phyloP scores from a whole-genome alignment of 139 green algal genomes.

The Tetradesmus lagerheimii region DNA sequence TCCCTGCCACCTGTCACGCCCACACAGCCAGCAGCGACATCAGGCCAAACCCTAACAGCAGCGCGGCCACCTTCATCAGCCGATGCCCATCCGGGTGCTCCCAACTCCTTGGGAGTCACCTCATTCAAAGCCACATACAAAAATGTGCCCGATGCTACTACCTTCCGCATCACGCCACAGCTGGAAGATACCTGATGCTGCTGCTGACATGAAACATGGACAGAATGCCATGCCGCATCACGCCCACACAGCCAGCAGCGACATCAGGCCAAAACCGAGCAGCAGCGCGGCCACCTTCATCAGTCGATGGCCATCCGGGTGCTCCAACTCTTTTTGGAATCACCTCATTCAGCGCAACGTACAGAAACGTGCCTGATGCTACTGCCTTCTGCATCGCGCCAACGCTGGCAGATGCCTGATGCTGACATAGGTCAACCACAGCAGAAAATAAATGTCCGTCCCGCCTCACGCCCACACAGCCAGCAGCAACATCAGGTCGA shows the following conservation, averaged over 20 bases:
- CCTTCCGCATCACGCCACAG: no score
- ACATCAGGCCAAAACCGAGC: slow-evolving; percentile 80
- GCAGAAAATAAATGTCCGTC: no score
- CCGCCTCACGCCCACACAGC: slow-evolving; percentile 82
- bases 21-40: slow-evolving; percentile 88
- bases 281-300: slow-evolving; percentile 67
- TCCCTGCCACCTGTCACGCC: slow-evolving; percentile 71
- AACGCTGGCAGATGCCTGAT: no score
- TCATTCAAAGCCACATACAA: slow-evolving; percentile 90
- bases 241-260: slow-evolving; percentile 85
- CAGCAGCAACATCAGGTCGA: slow-evolving; percentile 81
- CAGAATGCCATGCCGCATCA: no score
- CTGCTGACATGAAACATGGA: slow-evolving; percentile 64
- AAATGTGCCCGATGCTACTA: no score
- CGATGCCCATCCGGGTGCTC: slow-evolving; percentile 47
- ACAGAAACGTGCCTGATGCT: slow-evolving; percentile 77
- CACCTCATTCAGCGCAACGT: slow-evolving; percentile 88
- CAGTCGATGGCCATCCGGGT: slow-evolving; percentile 44
- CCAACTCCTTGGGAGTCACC: slow-evolving; percentile 79
- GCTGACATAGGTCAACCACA: no score
- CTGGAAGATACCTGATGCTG: slow-evolving; percentile 85
- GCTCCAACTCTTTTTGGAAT: slow-evolving; percentile 74
- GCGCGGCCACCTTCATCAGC: slow-evolving; percentile 67
- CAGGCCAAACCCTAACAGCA: slow-evolving; percentile 65
- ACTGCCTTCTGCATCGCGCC: no score